Evolutionary conservation across 805 yeast species (phyloP).

Genomic region (Wickerhamomyces mucosus): DNA sequence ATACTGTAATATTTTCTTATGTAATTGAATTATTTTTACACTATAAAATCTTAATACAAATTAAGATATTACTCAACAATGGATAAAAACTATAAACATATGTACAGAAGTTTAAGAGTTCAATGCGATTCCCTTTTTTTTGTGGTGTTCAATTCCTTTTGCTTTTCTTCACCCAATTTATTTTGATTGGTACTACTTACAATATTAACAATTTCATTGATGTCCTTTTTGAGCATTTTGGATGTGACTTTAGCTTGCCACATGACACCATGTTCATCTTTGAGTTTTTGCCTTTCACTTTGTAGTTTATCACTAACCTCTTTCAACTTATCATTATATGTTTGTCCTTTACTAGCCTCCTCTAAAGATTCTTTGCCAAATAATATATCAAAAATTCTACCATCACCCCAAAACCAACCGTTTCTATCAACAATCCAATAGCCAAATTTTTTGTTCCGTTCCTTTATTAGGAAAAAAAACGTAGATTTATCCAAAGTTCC

Average conservation of each 20-base stretch:
- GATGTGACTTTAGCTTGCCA: constrained; percentile 16
- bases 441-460: constrained; percentile 34
- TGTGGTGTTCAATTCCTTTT: too few relatives aligned
- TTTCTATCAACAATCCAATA: constrained; percentile 74
- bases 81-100: too few relatives aligned
- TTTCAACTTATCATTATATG: constrained; percentile 14
- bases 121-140: too few relatives aligned
- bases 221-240: constrained; percentile 13
- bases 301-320: constrained; percentile 14
- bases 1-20: too few relatives aligned
- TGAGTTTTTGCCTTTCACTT: constrained; percentile 12
- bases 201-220: constrained; percentile 13
- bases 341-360: constrained; percentile 44
- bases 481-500: constrained; percentile 71
- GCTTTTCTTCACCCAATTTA: too few relatives aligned
- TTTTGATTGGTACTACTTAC: constrained; percentile 6
- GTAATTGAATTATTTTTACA: too few relatives aligned
- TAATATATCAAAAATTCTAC: constrained; percentile 71
- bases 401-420: constrained; percentile 92
- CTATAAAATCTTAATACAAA: too few relatives aligned
- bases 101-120: too few relatives aligned
- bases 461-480: constrained; percentile 66
- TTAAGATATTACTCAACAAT: too few relatives aligned
- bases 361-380: constrained; percentile 74
- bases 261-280: constrained; percentile 12